Evolutionary conservation across 306 rosid genomes (phyloP).

Genomic region (Mucuna pruriens): DNA sequence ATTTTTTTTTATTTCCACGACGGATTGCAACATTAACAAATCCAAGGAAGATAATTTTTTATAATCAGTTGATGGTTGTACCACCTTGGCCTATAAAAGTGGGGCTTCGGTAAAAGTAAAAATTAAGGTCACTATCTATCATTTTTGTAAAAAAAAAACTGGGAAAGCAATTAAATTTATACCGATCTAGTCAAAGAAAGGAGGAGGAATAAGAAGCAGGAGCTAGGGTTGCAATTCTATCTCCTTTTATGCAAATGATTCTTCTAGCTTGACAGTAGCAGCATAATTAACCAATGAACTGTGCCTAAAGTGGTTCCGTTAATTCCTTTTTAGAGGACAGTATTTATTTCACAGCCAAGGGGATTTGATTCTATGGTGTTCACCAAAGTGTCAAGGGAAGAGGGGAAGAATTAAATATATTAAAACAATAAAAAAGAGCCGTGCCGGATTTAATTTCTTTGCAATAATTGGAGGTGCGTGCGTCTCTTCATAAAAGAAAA

Average conservation of each 20-base stretch:
- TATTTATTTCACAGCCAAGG: constrained; percentile 17
- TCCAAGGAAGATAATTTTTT: constrained; percentile 12
- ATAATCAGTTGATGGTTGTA: background rate
- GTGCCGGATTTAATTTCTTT: constrained; percentile 16
- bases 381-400: background rate
- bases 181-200: constrained; percentile 32
- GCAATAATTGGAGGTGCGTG: constrained; percentile 38
- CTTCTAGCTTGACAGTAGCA: constrained; percentile 42
- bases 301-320: constrained; percentile 33
- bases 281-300: constrained; percentile 31
- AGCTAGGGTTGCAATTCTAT: constrained; percentile 39
- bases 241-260: constrained; percentile 37
- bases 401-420: background rate
- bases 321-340: constrained; percentile 41
- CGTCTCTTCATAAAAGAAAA: background rate
- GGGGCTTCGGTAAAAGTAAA: constrained; percentile 10
- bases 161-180: constrained; percentile 26
- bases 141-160: background rate
- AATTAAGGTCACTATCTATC: constrained; percentile 9
- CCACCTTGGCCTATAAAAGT: constrained; percentile 27
- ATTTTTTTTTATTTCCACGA: background rate
- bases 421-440: background rate
- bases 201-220: constrained; percentile 13
- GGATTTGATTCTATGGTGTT: constrained; percentile 42
- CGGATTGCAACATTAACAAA: constrained; percentile 13